Evolutionary conservation across 78 protist genomes (phyloP).

Genomic region (Tieghemostelium lacteum): DNA sequence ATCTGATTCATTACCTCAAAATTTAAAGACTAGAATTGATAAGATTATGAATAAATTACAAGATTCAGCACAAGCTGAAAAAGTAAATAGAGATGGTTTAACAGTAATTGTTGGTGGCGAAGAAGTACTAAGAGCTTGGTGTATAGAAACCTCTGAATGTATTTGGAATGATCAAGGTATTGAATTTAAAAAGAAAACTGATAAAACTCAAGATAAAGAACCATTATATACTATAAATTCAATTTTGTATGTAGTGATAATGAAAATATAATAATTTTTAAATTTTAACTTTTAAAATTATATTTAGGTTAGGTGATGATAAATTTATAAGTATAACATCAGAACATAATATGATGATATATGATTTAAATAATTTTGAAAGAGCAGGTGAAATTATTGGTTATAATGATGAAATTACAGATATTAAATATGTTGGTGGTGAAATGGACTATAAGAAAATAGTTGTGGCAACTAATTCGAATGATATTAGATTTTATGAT

Average conservation of each 20-base stretch:
- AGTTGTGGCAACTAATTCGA: slow-evolving; percentile 82
- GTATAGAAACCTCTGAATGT: slow-evolving; percentile 70
- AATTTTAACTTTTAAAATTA: background rate
- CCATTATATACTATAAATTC: slow-evolving; percentile 10
- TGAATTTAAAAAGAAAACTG: slow-evolving; percentile 37
- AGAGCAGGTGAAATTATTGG: slow-evolving; percentile 80
- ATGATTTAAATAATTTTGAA: slow-evolving; percentile 15
- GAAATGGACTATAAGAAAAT: no score
- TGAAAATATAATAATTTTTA: background rate
- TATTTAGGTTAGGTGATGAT: background rate
- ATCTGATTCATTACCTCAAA: slow-evolving; percentile 2
- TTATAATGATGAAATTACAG: slow-evolving; percentile 88
- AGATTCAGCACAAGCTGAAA: background rate
- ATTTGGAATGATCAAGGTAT: slow-evolving; percentile 53
- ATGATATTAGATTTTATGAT: slow-evolving; percentile 69
- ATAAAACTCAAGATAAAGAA: slow-evolving; percentile 7
- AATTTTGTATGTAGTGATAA: background rate
- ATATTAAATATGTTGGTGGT: slow-evolving; percentile 43
- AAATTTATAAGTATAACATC: slow-evolving; percentile 68
- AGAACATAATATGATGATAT: slow-evolving; percentile 82
- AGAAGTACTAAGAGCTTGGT: slow-evolving; percentile 73
- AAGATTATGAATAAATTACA: slow-evolving; percentile 18
- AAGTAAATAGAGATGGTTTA: slow-evolving; percentile 11
- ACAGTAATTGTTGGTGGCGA: slow-evolving; percentile 66
- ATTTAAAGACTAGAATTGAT: background rate